A percentile compares a stretch with the other conserved stretches of the same genome.
Conservation (phyloP, 75 land plant genomes). For the Pinus albicaulis region DNA sequence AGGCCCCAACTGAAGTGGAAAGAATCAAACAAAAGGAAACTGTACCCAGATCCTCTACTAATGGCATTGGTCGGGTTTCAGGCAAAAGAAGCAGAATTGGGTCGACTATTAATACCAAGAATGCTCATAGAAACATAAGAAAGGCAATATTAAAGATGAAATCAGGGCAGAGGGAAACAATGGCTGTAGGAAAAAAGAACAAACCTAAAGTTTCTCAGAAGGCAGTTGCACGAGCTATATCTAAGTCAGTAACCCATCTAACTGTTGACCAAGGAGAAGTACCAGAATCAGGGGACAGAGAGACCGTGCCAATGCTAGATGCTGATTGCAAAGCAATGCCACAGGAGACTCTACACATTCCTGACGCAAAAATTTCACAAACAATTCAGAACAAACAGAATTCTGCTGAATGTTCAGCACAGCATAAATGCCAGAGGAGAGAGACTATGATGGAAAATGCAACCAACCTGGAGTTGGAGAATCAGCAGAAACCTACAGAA, state of each 20-base stretch:
- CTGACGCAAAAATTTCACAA: slow-evolving; percentile 1
- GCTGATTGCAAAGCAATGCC: not conserved
- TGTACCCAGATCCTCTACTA: not conserved
- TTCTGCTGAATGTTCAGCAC: not conserved
- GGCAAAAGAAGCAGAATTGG: slow-evolving; percentile 6
- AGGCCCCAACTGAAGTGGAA: not conserved
- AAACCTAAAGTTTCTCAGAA: not conserved
- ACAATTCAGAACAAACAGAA: slow-evolving; percentile 5
- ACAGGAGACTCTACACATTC: not conserved
- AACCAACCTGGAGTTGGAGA: not conserved
- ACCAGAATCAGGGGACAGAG: slow-evolving; percentile 1
- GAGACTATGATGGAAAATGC: not conserved
- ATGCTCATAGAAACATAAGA: slow-evolving; percentile 5
- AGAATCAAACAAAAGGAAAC: slow-evolving; percentile 7
- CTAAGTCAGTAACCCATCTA: not conserved
- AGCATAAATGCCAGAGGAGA: slow-evolving; percentile 4
- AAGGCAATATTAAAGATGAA: slow-evolving; percentile 17
- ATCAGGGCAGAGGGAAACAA: slow-evolving; percentile 1
- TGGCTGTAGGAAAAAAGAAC: not conserved
- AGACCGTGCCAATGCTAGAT: not conserved
- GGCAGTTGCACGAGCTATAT: not conserved
- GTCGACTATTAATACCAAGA: not conserved
- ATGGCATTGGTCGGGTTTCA: not conserved
- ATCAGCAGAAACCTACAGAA: not conserved
- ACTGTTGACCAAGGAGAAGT: not conserved